Percentiles rank a stretch among this genome's conserved stretches.
These are phyloP conservation scores for Botrytis paeoniae DNA, from an alignment of 2,329 filamentous ascomycete genomes.

Conservation along the genomic window DNA sequence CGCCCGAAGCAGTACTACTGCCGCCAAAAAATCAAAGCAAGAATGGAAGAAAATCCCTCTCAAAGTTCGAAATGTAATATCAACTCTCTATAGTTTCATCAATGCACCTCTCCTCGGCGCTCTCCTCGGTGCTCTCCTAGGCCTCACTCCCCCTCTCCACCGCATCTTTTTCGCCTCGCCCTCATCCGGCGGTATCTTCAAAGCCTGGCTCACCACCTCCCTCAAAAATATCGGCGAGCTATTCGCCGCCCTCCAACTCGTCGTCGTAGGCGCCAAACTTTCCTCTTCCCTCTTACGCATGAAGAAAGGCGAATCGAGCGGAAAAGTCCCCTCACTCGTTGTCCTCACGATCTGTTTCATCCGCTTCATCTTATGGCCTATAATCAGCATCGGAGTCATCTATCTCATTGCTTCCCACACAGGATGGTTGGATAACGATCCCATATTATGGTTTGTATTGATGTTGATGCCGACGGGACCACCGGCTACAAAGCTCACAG, in stretches of 20 bases:
- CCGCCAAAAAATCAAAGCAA: not conserved
- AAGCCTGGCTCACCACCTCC: constrained; percentile 62
- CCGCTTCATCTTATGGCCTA: constrained; percentile 61
- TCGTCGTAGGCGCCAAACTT: constrained; percentile 64
- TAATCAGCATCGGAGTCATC: constrained; percentile 51
- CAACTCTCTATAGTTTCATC: constrained; percentile 47
- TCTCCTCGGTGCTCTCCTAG: constrained; percentile 54
- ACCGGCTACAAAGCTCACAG: constrained; percentile 47
- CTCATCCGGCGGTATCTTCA: constrained; percentile 59
- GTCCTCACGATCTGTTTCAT: constrained; percentile 51
- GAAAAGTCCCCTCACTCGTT: constrained; percentile 46
- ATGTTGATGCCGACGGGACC: constrained; percentile 49
- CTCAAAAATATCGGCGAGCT: constrained; percentile 60
- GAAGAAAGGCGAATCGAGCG: constrained; percentile 40
- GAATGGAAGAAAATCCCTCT: constrained; percentile 27
- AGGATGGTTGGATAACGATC: constrained; percentile 51
- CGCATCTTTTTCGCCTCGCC: constrained; percentile 57
- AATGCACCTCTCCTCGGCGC: constrained; percentile 63
- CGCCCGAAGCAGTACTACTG: not conserved
- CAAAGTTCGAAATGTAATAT: constrained; percentile 14
- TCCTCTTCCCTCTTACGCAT: constrained; percentile 50
- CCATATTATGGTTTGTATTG: constrained; percentile 62
- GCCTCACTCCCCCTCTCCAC: constrained; percentile 58
- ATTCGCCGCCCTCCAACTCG: constrained; percentile 62
- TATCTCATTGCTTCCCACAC: constrained; percentile 54